Evolutionary conservation across 2,329 filamentous ascomycete species (phyloP), one percentile per base, ranked within the genome.

Genomic region (Curvularia sp.): DNA sequence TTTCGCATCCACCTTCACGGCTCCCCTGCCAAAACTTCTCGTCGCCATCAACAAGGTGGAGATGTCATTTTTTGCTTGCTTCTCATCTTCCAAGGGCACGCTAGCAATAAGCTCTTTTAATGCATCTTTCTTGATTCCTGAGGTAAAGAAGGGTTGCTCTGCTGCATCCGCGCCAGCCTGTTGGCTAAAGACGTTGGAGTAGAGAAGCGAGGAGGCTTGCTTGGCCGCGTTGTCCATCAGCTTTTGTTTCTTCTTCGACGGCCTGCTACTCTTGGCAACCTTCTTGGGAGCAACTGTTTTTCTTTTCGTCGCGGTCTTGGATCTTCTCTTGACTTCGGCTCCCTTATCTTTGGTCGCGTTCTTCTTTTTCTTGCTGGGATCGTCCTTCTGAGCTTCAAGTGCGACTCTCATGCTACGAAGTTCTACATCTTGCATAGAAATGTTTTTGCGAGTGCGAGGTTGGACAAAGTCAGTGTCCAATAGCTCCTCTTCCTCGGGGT

Each of bases 21-120:
- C 61, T 0, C 73, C 76, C 1, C 64, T 66, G 0, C 80, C 61
- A 54, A 84, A 83, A 5, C 78, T 70, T 42, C 72, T 79, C 1
- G 74, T 77, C 0, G 81, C 81, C 8, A 72, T 61, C 0, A 76
- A 15, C 0, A 84, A 67, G 8, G 64, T 66, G 1, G 57, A 67
- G 59, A 74, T 80, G 47, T 84, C 80, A 9, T 55, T 49, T 3
- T 61, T 63, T 0, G 72, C 73, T 9, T 68, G 65, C 32, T 72
- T 74, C 32, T 68, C 64, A 9, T 74, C 68, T n/a, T 77, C 76
- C 9, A 71, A 8, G 0, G 79, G 77, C 0, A 81, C 64, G 21
- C 73, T 77, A 0, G 76, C 73, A 34, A 82, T 73, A 7, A 82
- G 64, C 28, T 77, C 65, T 56, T 76, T 78, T 21, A 82, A 52